Evolutionary conservation across 1,284 basidiomycete species (phyloP).

Genomic region (Neolentinus lepideus): DNA sequence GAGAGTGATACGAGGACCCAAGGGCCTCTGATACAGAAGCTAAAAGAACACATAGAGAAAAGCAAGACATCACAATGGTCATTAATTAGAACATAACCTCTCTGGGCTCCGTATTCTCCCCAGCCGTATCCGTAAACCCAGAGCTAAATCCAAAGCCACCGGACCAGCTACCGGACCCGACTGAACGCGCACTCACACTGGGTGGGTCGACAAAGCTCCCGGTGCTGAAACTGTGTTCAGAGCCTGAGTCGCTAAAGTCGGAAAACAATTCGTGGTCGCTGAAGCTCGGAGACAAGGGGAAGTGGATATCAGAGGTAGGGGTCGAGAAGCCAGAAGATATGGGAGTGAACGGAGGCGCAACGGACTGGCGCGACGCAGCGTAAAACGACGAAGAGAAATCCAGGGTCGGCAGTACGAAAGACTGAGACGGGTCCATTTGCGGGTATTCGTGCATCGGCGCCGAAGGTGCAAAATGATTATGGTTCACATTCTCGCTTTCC

Average conservation of each 20-base stretch:
- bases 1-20: background rate
- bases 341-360: conserved; percentile 14
- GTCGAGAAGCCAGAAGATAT: conserved; percentile 11
- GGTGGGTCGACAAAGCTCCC: background rate
- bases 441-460: no score
- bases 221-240: background rate
- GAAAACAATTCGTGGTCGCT: conserved; percentile 16
- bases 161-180: no score
- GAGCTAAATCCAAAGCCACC: background rate
- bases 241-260: conserved; percentile 6
- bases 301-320: conserved; percentile 1
- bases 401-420: conserved; percentile 61
- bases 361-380: conserved; percentile 3
- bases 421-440: conserved; percentile 40
- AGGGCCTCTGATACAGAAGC: background rate
- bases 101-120: background rate
- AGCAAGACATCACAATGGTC: background rate
- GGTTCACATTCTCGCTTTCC: conserved; percentile 13
- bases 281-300: background rate
- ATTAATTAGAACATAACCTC: background rate
- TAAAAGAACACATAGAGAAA: background rate
- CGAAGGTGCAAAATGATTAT: conserved; percentile 11
- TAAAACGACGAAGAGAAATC: conserved; percentile 48
- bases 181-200: no score
- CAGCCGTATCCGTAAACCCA: background rate